Evolutionary conservation across 1,284 basidiomycete species (phyloP), one percentile per base, ranked within the genome.

Genomic region (Prillingera fragicola): DNA sequence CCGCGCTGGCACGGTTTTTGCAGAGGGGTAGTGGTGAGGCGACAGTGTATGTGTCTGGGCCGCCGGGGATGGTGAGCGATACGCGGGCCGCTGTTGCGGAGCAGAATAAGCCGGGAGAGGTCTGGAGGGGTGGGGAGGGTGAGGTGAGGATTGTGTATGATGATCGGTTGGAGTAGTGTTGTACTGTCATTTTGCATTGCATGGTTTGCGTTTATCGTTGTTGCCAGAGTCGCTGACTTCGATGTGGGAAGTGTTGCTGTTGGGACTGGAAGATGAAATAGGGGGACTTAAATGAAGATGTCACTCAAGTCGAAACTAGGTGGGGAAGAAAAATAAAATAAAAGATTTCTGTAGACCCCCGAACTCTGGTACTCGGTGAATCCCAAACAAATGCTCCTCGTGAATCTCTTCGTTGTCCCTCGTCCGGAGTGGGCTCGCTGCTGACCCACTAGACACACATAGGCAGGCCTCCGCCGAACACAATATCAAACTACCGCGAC

Each of bases 131-230:
- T 6, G 54, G 54, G 2, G 48, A 43, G 4, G 40, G 37, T n/a
- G 46, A 50, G n/a, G 61, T 63, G 1, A 36, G 52, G 33, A 35
- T 63, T 18, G 41, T 61, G 13, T 55, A 54, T 32, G 61, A 59
- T 25, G 54, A 59, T 13, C 33, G 56, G n/a, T 31, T 61, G 19
- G 55, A 59, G 23, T 58, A 48, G 35, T 5, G 10, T 9, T 19
- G 5, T n/a, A n/a, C n/a, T n/a, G n/a, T n/a, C n/a, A n/a, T n/a
- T n/a, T n/a, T n/a, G n/a, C n/a, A n/a, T n/a, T n/a, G n/a, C n/a
- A n/a, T n/a, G n/a, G n/a, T 10, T 15, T 36, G 34, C 26, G 17
- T 9, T 9, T 33, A 33, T 19, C 22, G 18, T 19, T 33, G 18
- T 18, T 19, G 39, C 31, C 23, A 17, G 19, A 29, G 17, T 10